These are phyloP conservation scores for Xylaria sp. DNA, from an alignment of 2,329 filamentous ascomycete genomes.

Conservation along the genomic window DNA sequence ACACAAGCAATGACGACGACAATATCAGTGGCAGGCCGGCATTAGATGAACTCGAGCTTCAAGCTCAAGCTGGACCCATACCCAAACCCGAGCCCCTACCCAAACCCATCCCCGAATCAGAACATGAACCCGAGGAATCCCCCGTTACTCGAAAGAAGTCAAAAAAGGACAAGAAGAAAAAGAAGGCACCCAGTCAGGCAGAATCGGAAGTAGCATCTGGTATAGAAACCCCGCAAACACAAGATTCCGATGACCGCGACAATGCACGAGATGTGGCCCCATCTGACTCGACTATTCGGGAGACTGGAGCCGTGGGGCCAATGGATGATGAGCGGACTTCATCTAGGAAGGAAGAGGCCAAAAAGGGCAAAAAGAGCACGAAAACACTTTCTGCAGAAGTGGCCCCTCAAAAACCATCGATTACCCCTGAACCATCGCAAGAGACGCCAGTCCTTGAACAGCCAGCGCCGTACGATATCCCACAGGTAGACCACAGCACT, in stretches of 20 bases:
- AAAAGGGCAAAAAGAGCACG: constrained; percentile 42
- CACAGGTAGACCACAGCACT: neutral
- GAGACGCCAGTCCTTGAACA: constrained; percentile 22
- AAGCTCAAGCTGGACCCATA: constrained; percentile 6
- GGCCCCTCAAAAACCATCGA: neutral
- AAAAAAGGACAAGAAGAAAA: constrained; percentile 48
- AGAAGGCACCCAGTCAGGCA: constrained; percentile 33
- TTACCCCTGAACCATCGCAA: constrained; percentile 18
- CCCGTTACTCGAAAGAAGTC: constrained; percentile 38
- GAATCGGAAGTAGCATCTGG: constrained; percentile 32
- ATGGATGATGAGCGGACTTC: constrained; percentile 33
- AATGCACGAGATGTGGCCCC: constrained; percentile 4
- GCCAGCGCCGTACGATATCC: constrained; percentile 28
- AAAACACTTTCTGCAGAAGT: constrained; percentile 24
- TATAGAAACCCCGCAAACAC: constrained; percentile 23
- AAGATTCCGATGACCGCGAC: constrained; percentile 13
- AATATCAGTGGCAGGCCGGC: constrained; percentile 9
- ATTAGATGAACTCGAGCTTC: constrained; percentile 18
- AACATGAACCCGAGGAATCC: constrained; percentile 20
- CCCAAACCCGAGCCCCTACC: constrained; percentile 8
- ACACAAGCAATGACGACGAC: constrained; percentile 13
- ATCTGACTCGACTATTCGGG: constrained; percentile 6
- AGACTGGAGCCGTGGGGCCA: constrained; percentile 17
- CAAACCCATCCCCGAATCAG: constrained; percentile 1
- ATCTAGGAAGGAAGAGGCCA: constrained; percentile 41